Percentiles rank a stretch among this genome's conserved stretches.
phyloP scores from a whole-genome alignment of 2,329 filamentous ascomycete species.

The Colletotrichum lupini region DNA sequence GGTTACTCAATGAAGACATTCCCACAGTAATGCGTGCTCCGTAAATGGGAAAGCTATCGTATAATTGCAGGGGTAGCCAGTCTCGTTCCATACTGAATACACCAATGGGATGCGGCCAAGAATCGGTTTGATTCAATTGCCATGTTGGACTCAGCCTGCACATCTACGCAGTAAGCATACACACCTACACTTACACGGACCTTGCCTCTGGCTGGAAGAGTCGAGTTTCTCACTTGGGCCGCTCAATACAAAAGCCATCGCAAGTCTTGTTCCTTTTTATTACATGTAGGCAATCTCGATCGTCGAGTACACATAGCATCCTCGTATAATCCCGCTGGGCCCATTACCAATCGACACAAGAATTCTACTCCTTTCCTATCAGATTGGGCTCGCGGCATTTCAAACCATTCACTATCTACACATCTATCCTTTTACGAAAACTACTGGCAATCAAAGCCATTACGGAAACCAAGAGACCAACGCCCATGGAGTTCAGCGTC shows the following conservation, averaged over 20 bases:
- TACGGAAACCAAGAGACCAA: background rate
- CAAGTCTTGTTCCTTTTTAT: background rate
- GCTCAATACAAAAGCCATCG: background rate
- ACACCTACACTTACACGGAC: background rate
- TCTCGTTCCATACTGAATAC: background rate
- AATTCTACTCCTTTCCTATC: too few species aligned
- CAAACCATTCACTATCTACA: background rate
- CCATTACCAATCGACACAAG: background rate
- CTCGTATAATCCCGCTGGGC: background rate
- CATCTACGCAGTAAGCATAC: background rate
- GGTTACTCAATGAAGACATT: background rate
- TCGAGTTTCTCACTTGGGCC: background rate
- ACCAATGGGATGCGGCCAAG: background rate
- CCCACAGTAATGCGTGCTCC: background rate
- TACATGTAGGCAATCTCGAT: background rate
- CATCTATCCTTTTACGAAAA: background rate
- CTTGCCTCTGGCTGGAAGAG: background rate
- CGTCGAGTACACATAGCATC: background rate
- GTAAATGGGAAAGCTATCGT: background rate
- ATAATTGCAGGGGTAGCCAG: background rate
- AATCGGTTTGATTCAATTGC: background rate
- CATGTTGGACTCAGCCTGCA: background rate
- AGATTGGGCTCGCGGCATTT: too few species aligned
- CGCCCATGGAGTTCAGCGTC: conserved; percentile 12
- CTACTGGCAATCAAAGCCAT: background rate